Base-by-base conservation (phyloP, 2,329 filamentous ascomycete species). In the Colletotrichum ledebouriae region DNA sequence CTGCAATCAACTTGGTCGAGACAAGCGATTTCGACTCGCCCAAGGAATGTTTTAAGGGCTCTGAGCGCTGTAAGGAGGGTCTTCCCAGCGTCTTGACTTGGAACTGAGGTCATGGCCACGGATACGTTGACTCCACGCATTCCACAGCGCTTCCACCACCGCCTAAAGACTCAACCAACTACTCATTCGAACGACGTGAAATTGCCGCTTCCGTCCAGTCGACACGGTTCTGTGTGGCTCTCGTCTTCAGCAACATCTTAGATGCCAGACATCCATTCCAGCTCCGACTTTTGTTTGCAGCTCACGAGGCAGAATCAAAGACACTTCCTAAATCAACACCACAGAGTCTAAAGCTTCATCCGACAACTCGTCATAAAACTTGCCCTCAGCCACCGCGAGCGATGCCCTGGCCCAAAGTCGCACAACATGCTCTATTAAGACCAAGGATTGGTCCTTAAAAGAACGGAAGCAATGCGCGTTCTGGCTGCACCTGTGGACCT, bases 21-120 rank as follows among this genome's bases (percentile, higher is more conserved):
- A 25, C n/a, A 52, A 25, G 15, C 29, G 29, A 7, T 29, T 29
- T 52, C 13, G 22, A 22, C 25, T 11, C 9, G 15, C 25, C 49
- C 15, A 6, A 34, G n/a, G 15, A 42, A 41, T 44, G 37, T 3
- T 22, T 22, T 17, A 17, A 17, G 17, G 44, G 44, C 22, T 68
- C 65, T 55, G 61, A 68, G 61, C 55, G 55, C 55, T 59, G 47
- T 50, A 50, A 65, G 47, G 61, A 68, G 65, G 61, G 55, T 65
- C 60, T 64, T 56, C 65, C 65, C 55, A 11, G 55, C 25, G 34
- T 56, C 41, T 52, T 37, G 41, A 49, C 60, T 55, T 64, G 61
- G 47, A 65, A 65, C 55, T 68, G 65, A 65, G 65, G 60, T 65
- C 65, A 68, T 65, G 61, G 65, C 65, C 53, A 46, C 61, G 39